Base-by-base conservation (phyloP, 2,329 filamentous ascomycete species). In the Kalaharituber pfeilii region DNA sequence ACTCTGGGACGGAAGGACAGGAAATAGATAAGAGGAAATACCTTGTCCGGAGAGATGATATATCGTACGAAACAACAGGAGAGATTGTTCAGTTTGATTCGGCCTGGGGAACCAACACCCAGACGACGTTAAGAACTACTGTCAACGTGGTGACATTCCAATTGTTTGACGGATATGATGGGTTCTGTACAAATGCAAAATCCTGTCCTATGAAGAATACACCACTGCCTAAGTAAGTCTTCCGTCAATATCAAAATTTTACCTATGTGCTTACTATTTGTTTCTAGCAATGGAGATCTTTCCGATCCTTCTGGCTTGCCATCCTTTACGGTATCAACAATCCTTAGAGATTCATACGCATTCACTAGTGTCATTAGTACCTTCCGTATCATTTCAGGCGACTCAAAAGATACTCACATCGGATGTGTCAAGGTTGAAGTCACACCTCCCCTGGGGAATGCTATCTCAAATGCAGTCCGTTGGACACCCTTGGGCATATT, bases 361-460 rank as follows among this genome's bases (percentile, higher is more conserved):
- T 94, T 98, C 66, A 76, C 85, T 1, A 89, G 88, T 1, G 80
- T 96, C 59, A 75, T 80, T 5, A 74, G 84, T 7, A 86, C 79
- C 0, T 74, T 95, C 50, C 70, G 78, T 54, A 75, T 96, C 55
- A 77, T 83, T 56, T 84, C 87, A 53, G 88, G 87, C 59, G 82
- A 94, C 66, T 57, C 65, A 0, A 70, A 66, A 1, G 75, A 72
- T 1, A 47, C 42, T 5, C 42, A 47, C 5, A 76, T 96, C 44
- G 86, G 81, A 51, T 98, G 91, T 65, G 73, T 95, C 29, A 83
- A 82, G 26, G 77, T 85, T n/a, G 78, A 78, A 55, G 75, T 95
- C 55, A 95, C 89, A 0, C 91, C 91, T 0, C 82, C 84, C 62
- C 72, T 98, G 3, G 87, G 88, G 5, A 49, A 49, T 29, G 54